Conservation (phyloP, 2,329 filamentous ascomycete species). For the Nothophoma quercina region DNA sequence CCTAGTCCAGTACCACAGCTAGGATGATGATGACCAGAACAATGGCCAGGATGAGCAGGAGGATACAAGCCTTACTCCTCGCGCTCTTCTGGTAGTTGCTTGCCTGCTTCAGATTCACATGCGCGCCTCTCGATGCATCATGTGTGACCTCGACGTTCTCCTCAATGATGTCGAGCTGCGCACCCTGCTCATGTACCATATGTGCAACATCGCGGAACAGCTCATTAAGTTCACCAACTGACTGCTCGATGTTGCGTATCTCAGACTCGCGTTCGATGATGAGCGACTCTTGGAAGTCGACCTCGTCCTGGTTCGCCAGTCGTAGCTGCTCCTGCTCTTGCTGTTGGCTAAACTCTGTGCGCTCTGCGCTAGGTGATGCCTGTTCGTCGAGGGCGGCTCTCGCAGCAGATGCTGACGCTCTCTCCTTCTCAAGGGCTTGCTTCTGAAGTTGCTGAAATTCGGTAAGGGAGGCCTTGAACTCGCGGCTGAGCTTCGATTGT, state of each 20-base stretch:
- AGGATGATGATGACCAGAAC: slow-evolving; percentile 90
- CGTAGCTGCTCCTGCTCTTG: slow-evolving; percentile 74
- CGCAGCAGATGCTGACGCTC: slow-evolving; percentile 82
- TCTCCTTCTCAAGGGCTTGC: slow-evolving; percentile 88
- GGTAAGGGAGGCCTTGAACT: slow-evolving; percentile 86
- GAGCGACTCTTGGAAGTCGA: slow-evolving; percentile 95
- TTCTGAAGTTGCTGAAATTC: slow-evolving; percentile 95
- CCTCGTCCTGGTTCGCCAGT: slow-evolving; percentile 88
- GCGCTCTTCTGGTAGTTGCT: slow-evolving; percentile 95
- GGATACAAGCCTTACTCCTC: slow-evolving; percentile 90
- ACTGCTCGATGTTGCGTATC: slow-evolving; percentile 97
- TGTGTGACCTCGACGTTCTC: slow-evolving; percentile 86
- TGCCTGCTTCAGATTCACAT: slow-evolving; percentile 83
- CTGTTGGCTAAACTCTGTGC: slow-evolving; percentile 59
- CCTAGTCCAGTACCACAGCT: slow-evolving; percentile 79
- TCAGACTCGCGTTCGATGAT: slow-evolving; percentile 97
- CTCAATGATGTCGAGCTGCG: slow-evolving; percentile 83
- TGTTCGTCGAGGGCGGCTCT: slow-evolving; percentile 77
- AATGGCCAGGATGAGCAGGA: slow-evolving; percentile 86
- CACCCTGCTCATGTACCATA: slow-evolving; percentile 93
- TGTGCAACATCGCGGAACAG: slow-evolving; percentile 98
- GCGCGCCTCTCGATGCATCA: slow-evolving; percentile 82
- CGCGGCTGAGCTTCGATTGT: slow-evolving; percentile 90
- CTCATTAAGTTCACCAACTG: slow-evolving; percentile 93
- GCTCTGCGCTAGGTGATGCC: slow-evolving; percentile 49